Base-by-base conservation (phyloP, 345 rosid genomes). In the Populus simonii region DNA sequence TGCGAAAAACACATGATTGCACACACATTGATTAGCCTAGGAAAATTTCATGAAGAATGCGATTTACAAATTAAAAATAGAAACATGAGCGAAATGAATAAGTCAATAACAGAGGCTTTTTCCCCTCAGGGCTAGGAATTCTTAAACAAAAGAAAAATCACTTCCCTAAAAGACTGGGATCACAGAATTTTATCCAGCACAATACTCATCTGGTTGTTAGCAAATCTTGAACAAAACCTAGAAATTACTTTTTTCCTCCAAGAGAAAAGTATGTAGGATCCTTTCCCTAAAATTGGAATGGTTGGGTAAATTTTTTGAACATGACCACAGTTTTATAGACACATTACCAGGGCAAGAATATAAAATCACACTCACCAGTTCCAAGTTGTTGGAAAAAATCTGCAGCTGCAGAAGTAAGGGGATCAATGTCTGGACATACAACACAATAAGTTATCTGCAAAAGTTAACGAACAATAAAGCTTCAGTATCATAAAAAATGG, bases 331-430 rank as follows among this genome's bases (percentile, higher is more conserved):
- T 13, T 53, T 33, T 17, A 66, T 33, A 7, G 38, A 71, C 13
- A 22, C 20, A 15, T 35, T 43, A 7, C 27, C 36, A 45, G 38
- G 49, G 22, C 13, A 77, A 73, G 59, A 43, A 8, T 18, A 74
- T 7, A 39, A 65, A 66, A 31, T 12, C 33, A 38, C 41, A 83
- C 92, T 87, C 83, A 95, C 99, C 99, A 76, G 93, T 90, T 81
- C 98, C 98, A 78, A 96, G 93, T 85, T 96, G 98, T 79, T 88
- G 96, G 82, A 96, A 93, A 89, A 93, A 96, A 89, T 96, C 99
- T 81, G 91, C 86, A 78, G 97, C 94, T 82, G 97, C 92, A 79
- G 86, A 89, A 79, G 90, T 96, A 79, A 96, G 92, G 77, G 99
- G 95, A 85, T 93, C 97, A 66, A 96, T 94, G 85, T 94, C 94